Conservation (phyloP, 768 basidiomycete species). For the Xerocomellus chrysenteron region DNA sequence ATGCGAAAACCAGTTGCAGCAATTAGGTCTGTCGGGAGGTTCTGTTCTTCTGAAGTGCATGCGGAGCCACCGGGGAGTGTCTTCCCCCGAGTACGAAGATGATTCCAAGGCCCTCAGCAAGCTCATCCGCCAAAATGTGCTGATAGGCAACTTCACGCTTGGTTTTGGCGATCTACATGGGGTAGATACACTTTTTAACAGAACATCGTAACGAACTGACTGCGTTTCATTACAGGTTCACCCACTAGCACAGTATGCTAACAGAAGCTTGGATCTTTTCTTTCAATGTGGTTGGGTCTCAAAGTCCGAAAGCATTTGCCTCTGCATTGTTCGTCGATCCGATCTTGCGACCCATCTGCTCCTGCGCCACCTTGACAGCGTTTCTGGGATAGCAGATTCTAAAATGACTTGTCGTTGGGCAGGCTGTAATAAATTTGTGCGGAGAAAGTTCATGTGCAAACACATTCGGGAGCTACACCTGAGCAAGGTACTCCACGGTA, state of each 20-base stretch:
- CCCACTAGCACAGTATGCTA: neutral
- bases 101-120: neutral
- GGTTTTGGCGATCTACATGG: neutral
- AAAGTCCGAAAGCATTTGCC: neutral
- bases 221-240: neutral
- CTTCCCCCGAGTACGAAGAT: neutral
- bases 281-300: neutral
- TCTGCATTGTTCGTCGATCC: neutral
- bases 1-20: neutral
- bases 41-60: neutral
- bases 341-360: neutral
- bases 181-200: neutral
- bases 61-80: neutral
- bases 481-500: neutral
- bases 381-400: neutral
- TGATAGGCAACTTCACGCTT: neutral
- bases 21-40: neutral
- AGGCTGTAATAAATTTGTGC: neutral
- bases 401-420: neutral
- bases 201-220: neutral
- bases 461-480: neutral
- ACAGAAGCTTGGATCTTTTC: neutral
- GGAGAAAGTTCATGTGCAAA: fast-evolving
- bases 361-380: neutral
- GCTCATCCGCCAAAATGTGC: neutral